Percentiles rank a stretch among this genome's conserved stretches.
phyloP scores from a whole-genome alignment of 2,329 filamentous ascomycete genomes.

The Botrytis porri region DNA sequence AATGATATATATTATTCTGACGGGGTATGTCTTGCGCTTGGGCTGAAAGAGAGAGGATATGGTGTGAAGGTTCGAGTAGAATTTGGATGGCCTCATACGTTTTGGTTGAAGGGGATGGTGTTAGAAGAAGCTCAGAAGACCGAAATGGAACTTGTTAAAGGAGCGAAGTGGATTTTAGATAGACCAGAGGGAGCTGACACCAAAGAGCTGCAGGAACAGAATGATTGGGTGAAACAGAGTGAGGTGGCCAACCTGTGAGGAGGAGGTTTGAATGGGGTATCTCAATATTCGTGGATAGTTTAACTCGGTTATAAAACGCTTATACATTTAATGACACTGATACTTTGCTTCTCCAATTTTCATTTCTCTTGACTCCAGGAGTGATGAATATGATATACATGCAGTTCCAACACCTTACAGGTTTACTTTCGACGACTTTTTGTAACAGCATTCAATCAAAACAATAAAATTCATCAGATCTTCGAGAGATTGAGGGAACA shows the following conservation, averaged over 20 bases:
- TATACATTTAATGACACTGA: neutral
- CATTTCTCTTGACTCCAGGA: neutral
- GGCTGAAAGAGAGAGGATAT: slow-evolving; percentile 42
- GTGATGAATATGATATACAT: neutral
- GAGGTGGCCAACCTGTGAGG: neutral
- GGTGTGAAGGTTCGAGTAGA: slow-evolving; percentile 45
- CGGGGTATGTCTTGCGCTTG: slow-evolving; percentile 49
- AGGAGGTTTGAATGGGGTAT: neutral
- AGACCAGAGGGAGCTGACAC: neutral
- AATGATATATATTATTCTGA: slow-evolving; percentile 53
- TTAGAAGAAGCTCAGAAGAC: slow-evolving; percentile 43
- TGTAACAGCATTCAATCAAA: slow-evolving; percentile 3
- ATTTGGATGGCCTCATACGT: slow-evolving; percentile 51
- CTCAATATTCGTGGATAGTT: neutral
- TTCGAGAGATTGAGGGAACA: neutral
- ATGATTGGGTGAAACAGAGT: slow-evolving; percentile 13
- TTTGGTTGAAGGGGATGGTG: slow-evolving; percentile 48
- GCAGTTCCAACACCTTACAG: neutral
- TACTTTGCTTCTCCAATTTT: neutral
- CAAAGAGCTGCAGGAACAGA: neutral
- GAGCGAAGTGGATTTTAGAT: slow-evolving; percentile 43
- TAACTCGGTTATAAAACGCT: neutral
- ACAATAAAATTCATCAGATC: neutral
- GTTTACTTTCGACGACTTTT: neutral
- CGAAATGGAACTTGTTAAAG: slow-evolving; percentile 44